These are phyloP conservation scores for Kodamaea restingae DNA, from an alignment of 805 yeast species.

Conservation along the genomic window DNA sequence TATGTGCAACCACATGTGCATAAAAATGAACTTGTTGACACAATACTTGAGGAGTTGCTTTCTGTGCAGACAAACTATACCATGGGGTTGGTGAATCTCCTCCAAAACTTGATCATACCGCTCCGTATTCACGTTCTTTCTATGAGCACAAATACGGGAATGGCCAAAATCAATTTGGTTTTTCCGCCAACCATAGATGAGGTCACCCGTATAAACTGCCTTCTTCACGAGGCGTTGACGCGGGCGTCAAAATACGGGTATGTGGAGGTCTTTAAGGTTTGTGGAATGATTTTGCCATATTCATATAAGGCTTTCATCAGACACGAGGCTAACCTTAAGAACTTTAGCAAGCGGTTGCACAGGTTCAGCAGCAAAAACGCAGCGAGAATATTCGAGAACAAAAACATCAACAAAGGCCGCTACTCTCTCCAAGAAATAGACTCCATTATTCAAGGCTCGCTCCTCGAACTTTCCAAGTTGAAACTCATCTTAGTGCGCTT, in stretches of 20 bases:
- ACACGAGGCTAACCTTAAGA: conserved; percentile 86
- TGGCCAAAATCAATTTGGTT: conserved; percentile 64
- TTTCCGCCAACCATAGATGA: conserved; percentile 97
- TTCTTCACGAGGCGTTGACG: conserved; percentile 70
- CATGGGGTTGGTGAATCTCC: conserved; percentile 62
- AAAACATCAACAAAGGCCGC: conserved; percentile 25
- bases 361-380: conserved; percentile 31
- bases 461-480: conserved; percentile 63
- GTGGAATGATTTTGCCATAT: conserved; percentile 81
- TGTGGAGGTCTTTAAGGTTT: conserved; percentile 71
- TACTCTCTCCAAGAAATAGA: conserved; percentile 32
- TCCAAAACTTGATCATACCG: conserved; percentile 78
- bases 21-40: conserved; percentile 26
- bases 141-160: conserved; percentile 50
- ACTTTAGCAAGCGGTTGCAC: conserved; percentile 52
- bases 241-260: conserved; percentile 67
- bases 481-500: conserved; percentile 67
- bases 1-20: conserved; percentile 2
- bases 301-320: conserved; percentile 90
- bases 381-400: conserved; percentile 26
- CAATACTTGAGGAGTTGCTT: conserved; percentile 64
- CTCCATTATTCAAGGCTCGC: conserved; percentile 56
- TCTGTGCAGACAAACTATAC: conserved; percentile 73
- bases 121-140: conserved; percentile 65
- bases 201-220: conserved; percentile 83